Percentiles rank a stretch among this genome's conserved stretches.
These are phyloP conservation scores for Ambrosia trifida DNA, from an alignment of 129 eudicot species.

Conservation along the genomic window DNA sequence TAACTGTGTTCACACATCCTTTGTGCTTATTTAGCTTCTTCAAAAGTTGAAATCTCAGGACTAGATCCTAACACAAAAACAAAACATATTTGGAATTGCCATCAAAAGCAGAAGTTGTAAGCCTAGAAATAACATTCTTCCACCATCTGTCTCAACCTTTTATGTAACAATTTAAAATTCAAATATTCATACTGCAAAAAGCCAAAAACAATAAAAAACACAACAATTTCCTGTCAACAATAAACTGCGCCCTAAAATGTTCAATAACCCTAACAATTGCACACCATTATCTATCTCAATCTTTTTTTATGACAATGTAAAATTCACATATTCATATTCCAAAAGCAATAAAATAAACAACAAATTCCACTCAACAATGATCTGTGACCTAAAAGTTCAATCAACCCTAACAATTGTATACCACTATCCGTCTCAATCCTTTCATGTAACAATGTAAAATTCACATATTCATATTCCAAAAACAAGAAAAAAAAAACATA, in stretches of 20 bases:
- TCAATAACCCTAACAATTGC: too few species aligned
- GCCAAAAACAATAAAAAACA: neutral
- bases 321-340: neutral
- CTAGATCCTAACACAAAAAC: constrained; percentile 63
- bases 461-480: neutral
- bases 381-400: too few species aligned
- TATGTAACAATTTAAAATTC: neutral
- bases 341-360: neutral
- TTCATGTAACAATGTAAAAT: neutral
- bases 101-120: constrained; percentile 4
- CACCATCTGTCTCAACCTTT: neutral
- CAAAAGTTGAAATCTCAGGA: constrained; percentile 59
- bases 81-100: neutral
- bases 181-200: neutral
- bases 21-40: constrained; percentile 74
- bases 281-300: too few species aligned
- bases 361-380: neutral
- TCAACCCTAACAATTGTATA: too few species aligned
- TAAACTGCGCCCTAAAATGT: too few species aligned
- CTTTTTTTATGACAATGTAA: neutral
- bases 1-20: constrained; percentile 87
- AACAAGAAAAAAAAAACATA: neutral
- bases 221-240: neutral
- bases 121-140: too few species aligned
- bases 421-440: neutral